Conservation (phyloP, 768 basidiomycete species). For the Pulveroboletus sp. region DNA sequence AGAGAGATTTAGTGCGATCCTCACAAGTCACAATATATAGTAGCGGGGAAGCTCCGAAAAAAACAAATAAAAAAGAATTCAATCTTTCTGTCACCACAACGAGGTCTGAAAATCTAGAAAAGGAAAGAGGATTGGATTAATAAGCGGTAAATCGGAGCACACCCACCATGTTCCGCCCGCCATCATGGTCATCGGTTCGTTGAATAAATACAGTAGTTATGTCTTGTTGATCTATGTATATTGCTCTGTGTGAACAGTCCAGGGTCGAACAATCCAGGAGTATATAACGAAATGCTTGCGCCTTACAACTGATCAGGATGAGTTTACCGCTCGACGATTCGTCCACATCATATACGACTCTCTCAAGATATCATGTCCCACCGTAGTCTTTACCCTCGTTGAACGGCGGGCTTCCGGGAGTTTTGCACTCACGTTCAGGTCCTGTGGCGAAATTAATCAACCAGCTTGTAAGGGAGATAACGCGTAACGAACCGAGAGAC, state of each 20-base stretch:
- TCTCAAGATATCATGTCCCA: constrained; percentile 60
- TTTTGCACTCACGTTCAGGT: constrained; percentile 63
- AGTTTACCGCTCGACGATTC: constrained; percentile 65
- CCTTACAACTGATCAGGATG: constrained; percentile 13
- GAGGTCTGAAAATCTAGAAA: not conserved
- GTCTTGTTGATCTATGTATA: constrained; percentile 18
- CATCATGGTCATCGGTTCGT: constrained; percentile 3
- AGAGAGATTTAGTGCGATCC: not conserved
- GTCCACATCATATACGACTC: constrained; percentile 90
- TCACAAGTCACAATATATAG: not conserved
- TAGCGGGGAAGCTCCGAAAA: constrained; percentile 5
- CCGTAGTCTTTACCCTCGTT: constrained; percentile 57
- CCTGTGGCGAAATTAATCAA: constrained; percentile 39
- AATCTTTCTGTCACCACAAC: too few species aligned
- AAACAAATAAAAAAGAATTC: not conserved
- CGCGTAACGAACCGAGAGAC: constrained; percentile 66
- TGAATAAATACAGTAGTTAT: constrained; percentile 19
- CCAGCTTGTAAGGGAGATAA: constrained; percentile 11
- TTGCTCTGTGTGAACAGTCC: constrained; percentile 9
- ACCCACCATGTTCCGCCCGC: constrained; percentile 9
- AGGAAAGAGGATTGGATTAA: not conserved
- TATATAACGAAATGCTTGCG: constrained; percentile 4
- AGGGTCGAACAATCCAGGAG: constrained; percentile 6
- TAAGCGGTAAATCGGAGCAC: constrained; percentile 9
- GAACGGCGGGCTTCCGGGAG: constrained; percentile 80